A percentile compares a stretch with the other conserved stretches of the same genome.
phyloP scores from a whole-genome alignment of 257 asterid species.

The Solanum lignicaule region DNA sequence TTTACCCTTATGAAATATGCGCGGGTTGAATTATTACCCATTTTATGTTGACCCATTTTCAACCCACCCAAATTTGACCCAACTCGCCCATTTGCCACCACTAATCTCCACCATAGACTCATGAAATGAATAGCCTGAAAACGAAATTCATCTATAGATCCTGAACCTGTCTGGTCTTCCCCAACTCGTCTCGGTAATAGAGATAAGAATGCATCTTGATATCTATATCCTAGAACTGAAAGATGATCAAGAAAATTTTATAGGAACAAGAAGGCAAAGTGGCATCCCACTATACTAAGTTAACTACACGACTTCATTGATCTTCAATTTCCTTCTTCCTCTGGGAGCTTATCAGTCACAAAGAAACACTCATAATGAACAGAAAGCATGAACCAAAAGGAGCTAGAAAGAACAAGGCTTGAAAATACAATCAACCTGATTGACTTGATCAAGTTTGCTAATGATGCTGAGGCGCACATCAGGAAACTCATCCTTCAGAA shows the following conservation, averaged over 20 bases:
- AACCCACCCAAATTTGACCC: neutral
- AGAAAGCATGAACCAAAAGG: neutral
- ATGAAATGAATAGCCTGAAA: neutral
- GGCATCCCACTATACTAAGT: neutral
- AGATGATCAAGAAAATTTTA: neutral
- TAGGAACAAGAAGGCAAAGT: neutral
- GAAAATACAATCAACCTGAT: slow-evolving; percentile 39
- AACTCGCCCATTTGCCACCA: neutral
- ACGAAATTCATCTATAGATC: neutral
- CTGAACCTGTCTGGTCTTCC: neutral
- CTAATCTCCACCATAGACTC: neutral
- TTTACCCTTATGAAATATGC: neutral
- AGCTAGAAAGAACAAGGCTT: neutral
- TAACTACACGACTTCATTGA: neutral
- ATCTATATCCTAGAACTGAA: neutral
- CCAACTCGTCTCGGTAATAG: neutral
- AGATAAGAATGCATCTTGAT: neutral
- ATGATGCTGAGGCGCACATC: slow-evolving; percentile 76
- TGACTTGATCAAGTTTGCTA: slow-evolving; percentile 84
- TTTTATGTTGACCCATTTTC: neutral
- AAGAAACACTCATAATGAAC: neutral
- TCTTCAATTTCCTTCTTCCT: neutral
- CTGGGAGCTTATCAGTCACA: neutral
- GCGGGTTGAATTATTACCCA: neutral
- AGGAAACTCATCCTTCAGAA: slow-evolving; percentile 72